Evolutionary conservation across 106 monocot species (phyloP).

Genomic region (Dendrobium nobile): DNA sequence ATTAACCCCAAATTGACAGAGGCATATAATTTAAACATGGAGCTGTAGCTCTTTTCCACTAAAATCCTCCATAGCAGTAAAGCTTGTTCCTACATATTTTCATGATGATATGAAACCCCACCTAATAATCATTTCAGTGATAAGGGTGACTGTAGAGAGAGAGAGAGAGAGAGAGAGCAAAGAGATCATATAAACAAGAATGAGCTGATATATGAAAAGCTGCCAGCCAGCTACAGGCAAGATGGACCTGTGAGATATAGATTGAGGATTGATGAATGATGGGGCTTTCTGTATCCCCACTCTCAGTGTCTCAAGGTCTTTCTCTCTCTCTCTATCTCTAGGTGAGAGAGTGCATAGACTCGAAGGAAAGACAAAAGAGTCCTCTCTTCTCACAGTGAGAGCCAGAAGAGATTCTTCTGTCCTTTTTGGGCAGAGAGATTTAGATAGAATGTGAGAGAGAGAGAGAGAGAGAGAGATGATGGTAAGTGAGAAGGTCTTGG

Average conservation of each 20-base stretch:
- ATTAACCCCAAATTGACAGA: neutral
- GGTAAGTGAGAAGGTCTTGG: neutral
- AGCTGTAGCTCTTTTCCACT: neutral
- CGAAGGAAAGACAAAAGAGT: neutral
- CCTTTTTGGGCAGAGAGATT: neutral
- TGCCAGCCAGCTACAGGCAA: slow-evolving; percentile 3
- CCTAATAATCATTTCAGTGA: neutral
- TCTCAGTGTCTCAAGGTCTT: neutral
- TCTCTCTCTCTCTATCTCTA: neutral
- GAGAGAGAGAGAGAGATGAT: neutral
- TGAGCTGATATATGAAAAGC: neutral
- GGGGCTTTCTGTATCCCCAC: neutral
- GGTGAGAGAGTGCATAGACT: neutral
- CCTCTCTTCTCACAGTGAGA: slow-evolving; percentile 2
- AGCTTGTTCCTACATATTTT: neutral
- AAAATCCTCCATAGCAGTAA: neutral
- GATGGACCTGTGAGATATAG: neutral
- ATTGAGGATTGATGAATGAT: neutral
- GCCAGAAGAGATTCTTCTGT: slow-evolving; percentile 6
- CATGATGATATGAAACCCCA: neutral
- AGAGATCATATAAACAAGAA: no score
- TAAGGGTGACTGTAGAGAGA: neutral
- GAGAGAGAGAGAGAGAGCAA: neutral
- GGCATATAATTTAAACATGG: neutral
- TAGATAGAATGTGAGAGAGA: neutral